These are phyloP conservation scores for Corylus americana DNA, from an alignment of 306 rosid genomes.

Conservation along the genomic window DNA sequence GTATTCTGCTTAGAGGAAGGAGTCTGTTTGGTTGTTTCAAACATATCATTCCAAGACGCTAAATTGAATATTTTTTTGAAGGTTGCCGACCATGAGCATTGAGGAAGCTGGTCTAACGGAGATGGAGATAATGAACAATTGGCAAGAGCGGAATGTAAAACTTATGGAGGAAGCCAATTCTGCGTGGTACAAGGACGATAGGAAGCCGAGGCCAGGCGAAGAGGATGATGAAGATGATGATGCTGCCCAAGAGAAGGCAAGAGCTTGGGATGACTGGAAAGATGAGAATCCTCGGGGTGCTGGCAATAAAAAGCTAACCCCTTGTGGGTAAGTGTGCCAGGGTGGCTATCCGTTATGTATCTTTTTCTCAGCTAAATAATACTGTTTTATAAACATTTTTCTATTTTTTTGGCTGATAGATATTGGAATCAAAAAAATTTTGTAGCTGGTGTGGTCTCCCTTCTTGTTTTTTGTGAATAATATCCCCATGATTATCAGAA, in stretches of 20 bases:
- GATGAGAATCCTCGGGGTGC: slow-evolving; percentile 97
- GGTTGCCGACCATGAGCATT: slow-evolving; percentile 99
- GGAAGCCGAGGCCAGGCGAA: slow-evolving; percentile 50
- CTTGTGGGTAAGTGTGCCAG: slow-evolving; percentile 63
- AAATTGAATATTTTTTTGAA: slow-evolving; percentile 38
- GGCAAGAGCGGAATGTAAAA: slow-evolving; percentile 83
- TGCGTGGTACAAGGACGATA: slow-evolving; percentile 74
- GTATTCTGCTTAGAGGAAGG: neutral
- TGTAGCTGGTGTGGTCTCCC: neutral
- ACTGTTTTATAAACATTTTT: neutral
- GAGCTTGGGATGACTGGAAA: slow-evolving; percentile 98
- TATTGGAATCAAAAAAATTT: neutral
- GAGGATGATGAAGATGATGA: slow-evolving; percentile 82
- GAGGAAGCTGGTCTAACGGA: slow-evolving; percentile 97
- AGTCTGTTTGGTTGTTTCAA: neutral
- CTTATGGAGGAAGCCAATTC: slow-evolving; percentile 87
- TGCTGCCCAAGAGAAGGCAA: slow-evolving; percentile 82
- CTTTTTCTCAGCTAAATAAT: neutral
- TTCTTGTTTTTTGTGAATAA: neutral
- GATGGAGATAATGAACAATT: slow-evolving; percentile 93
- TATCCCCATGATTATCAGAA: neutral
- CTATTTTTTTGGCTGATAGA: neutral
- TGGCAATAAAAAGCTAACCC: slow-evolving; percentile 92
- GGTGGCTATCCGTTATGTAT: neutral
- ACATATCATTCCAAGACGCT: slow-evolving; percentile 23